Base-by-base conservation (phyloP, 2,329 filamentous ascomycete species). In the Chaetomiaceae sp. region DNA sequence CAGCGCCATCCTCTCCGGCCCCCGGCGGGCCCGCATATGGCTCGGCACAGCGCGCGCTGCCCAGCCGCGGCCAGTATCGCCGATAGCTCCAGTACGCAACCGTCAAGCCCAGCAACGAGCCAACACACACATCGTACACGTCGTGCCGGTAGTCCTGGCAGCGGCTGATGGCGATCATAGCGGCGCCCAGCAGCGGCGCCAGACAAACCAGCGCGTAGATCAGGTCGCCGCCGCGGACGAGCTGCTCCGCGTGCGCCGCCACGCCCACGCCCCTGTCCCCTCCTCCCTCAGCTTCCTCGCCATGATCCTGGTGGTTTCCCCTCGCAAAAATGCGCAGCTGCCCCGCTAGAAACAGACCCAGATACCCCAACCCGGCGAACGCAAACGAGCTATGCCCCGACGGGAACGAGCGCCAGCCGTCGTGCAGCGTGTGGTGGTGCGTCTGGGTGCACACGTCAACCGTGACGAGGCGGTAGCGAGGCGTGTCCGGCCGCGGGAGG, bases 371-470 rank as follows among this genome's bases (percentile, higher is more conserved):
- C 0, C 88, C 88, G 3, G 81, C 78, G 61, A 93, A 94, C 1
- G 85, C 76, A 61, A 90, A 90, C 49, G 82, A 86, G 11, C 79
- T 83, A 64, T 94, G 88, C 1, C 88, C 88, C 2, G 81, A 86
- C 1, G 88, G 88, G 57, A 93, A 94, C 18, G 82, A 87, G 34
- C 88, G 79, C 83, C 86, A 91, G 14, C 87, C 88, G 57, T 94
- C 88, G 53, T 93, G 84, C 4, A 94, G 73, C 1, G 72, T 71
- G 62, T 87, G 83, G 50, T 79, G 76, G 57, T 81, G 65, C 2
- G 78, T 75, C 58, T 89, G 75, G 10, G 85, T 90, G 69, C 88
- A 94, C 3, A 90, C 77, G 26, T 78, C 73, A 40, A 83, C 77
- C 14, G 75, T 79, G 30, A 86, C 81, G 2, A 85, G 71, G 4